Evolutionary conservation across 306 rosid genomes (phyloP).

Genomic region (Heteromeles arbutifolia): DNA sequence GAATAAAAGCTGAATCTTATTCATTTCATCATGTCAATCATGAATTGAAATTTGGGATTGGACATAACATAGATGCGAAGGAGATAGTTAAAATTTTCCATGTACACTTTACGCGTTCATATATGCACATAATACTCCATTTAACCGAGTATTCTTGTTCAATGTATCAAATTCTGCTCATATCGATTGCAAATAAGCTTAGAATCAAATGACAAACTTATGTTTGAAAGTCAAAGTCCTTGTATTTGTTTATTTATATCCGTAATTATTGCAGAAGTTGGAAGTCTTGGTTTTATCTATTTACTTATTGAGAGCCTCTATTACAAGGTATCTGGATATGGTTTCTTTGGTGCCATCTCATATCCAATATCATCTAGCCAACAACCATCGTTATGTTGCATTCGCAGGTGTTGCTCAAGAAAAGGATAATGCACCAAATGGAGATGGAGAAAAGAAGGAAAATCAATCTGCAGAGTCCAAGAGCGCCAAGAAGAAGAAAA

Average conservation of each 20-base stretch:
- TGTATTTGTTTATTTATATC: neutral
- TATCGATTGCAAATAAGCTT: neutral
- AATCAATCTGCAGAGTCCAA: slow-evolving; percentile 46
- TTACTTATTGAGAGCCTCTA: neutral
- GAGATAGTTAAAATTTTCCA: neutral
- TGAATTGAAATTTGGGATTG: neutral
- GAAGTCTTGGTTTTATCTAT: neutral
- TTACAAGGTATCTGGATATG: neutral
- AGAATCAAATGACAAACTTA: neutral
- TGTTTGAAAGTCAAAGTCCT: neutral
- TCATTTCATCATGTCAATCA: neutral
- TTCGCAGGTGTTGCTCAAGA: slow-evolving; percentile 47
- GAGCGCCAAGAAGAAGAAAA: slow-evolving; percentile 80
- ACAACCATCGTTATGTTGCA: slow-evolving; percentile 9
- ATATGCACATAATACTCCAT: neutral
- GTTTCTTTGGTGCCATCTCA: neutral
- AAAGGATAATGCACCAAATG: slow-evolving; percentile 42
- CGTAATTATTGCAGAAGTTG: neutral
- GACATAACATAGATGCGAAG: neutral
- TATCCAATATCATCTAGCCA: slow-evolving; percentile 2
- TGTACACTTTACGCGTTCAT: neutral
- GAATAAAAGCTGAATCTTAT: neutral
- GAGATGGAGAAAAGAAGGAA: slow-evolving; percentile 69
- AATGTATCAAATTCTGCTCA: neutral
- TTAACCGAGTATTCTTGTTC: neutral